A percentile compares a stretch with the other conserved stretches of the same genome.
phyloP scores from a whole-genome alignment of 495 filamentous ascomycete species.

The Xylaria palmicola region DNA sequence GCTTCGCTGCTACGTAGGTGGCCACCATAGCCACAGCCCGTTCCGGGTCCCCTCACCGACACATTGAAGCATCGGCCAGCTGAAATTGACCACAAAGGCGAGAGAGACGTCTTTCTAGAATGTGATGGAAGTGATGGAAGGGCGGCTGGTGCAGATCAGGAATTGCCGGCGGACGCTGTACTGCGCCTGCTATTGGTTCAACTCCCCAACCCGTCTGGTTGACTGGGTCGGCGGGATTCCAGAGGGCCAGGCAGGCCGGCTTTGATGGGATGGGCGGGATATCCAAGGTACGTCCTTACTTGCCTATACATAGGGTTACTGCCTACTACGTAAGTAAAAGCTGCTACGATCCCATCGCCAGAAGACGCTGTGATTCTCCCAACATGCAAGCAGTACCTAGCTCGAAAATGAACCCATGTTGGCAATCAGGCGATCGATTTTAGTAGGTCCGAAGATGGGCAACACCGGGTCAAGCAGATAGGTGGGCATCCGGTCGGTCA shows the following conservation, averaged over 20 bases:
- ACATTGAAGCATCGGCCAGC: too few species aligned
- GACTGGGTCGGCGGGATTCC: neutral
- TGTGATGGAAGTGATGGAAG: constrained; percentile 3
- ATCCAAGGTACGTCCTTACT: neutral
- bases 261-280: constrained; percentile 2
- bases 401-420: neutral
- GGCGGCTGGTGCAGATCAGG: neutral
- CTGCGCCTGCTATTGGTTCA: constrained; percentile 6
- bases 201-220: neutral
- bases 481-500: too few species aligned
- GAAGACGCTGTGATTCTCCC: neutral
- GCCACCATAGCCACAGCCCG: too few species aligned
- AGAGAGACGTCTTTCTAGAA: constrained; percentile 7
- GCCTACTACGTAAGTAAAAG: too few species aligned
- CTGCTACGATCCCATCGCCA: too few species aligned
- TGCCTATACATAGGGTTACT: neutral
- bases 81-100: too few species aligned
- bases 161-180: constrained; percentile 1
- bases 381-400: neutral
- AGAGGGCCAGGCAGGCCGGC: neutral
- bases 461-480: too few species aligned
- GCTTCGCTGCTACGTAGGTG: too few species aligned
- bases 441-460: neutral
- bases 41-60: too few species aligned
- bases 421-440: neutral